These are phyloP conservation scores for Leccinum solheimii DNA, from an alignment of 1,284 basidiomycete genomes.

Conservation along the genomic window DNA sequence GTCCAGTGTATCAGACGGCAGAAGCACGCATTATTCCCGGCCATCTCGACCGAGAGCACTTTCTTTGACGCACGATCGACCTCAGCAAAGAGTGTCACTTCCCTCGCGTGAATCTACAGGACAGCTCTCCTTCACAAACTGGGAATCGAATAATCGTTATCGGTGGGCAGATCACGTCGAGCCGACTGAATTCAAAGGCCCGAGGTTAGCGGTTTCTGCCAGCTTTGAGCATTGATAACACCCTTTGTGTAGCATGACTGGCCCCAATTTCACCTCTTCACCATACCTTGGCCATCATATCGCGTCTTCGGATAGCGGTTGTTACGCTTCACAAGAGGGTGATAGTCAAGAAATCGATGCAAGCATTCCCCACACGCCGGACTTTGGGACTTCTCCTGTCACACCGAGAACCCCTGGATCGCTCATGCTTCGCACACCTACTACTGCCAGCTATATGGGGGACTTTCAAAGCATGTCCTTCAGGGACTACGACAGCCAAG, in stretches of 20 bases:
- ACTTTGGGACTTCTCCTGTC: conserved; percentile 47
- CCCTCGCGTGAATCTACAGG: conserved; percentile 35
- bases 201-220: conserved; percentile 16
- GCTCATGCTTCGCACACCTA: conserved; percentile 47
- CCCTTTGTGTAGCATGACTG: conserved; percentile 13
- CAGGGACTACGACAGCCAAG: conserved; percentile 24
- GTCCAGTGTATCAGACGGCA: background rate
- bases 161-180: conserved; percentile 24
- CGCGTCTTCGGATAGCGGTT: conserved; percentile 14
- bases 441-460: conserved; percentile 35
- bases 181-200: conserved; percentile 13
- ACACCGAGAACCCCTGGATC: conserved; percentile 52
- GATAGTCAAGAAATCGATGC: conserved; percentile 39
- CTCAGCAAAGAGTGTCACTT: conserved; percentile 22
- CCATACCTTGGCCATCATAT: conserved; percentile 14
- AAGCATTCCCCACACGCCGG: conserved; percentile 46
- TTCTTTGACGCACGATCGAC: conserved; percentile 30
- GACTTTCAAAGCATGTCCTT: conserved; percentile 35
- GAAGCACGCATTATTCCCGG: conserved; percentile 8
- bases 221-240: conserved; percentile 6
- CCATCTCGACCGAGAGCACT: conserved; percentile 29
- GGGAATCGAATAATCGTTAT: conserved; percentile 28
- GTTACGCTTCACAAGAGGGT: conserved; percentile 10
- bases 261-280: conserved; percentile 12
- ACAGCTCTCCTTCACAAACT: conserved; percentile 29